Conservation (phyloP, 1,284 basidiomycete genomes). For the Hemileia vastatrix region DNA sequence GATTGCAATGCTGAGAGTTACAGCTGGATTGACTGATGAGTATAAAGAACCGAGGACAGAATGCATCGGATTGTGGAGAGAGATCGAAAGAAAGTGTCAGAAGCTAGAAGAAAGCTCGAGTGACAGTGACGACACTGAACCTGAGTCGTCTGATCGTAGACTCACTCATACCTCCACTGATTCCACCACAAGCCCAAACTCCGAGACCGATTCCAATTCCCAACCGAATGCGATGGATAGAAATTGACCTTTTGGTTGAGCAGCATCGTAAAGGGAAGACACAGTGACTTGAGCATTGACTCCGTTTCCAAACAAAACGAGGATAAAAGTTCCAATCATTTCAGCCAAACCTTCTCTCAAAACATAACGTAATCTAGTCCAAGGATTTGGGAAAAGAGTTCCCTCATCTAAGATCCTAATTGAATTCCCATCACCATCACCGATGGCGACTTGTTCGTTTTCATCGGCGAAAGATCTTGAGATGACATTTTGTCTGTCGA, state of each 20-base stretch:
- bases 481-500: too few species aligned
- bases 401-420: too few species aligned
- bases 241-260: neutral
- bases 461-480: too few species aligned
- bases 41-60: neutral
- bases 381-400: neutral
- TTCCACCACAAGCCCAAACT: neutral
- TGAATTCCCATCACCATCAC: too few species aligned
- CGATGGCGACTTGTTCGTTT: too few species aligned
- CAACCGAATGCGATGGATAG: neutral
- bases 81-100: too few species aligned
- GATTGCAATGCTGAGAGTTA: neutral
- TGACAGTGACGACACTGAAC: too few species aligned
- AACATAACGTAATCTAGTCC: neutral
- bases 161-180: neutral
- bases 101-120: too few species aligned
- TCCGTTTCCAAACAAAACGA: neutral
- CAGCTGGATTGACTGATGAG: neutral
- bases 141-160: too few species aligned
- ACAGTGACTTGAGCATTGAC: neutral
- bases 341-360: neutral
- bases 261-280: neutral
- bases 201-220: neutral
- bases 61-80: too few species aligned
- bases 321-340: neutral